Evolutionary conservation across 352 stramenopile species (phyloP).

Genomic region (Phytophthora pisi): DNA sequence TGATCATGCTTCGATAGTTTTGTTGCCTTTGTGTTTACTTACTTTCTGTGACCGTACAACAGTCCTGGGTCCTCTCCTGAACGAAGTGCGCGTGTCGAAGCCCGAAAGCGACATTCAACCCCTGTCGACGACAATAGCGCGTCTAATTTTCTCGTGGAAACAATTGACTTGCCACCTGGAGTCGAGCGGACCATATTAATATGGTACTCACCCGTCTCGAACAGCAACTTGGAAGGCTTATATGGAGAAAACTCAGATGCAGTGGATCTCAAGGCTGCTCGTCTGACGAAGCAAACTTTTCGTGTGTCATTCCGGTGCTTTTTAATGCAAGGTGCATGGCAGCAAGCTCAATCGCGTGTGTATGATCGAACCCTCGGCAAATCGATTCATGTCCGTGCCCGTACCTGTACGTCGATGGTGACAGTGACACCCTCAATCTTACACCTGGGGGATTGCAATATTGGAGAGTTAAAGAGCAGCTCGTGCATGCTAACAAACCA

Average conservation of each 20-base stretch:
- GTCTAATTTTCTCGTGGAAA: slow-evolving; percentile 91
- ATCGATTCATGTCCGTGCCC: slow-evolving; percentile 83
- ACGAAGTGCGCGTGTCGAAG: slow-evolving; percentile 54
- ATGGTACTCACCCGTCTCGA: slow-evolving; percentile 77
- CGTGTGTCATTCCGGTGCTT: slow-evolving; percentile 89
- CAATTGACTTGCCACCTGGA: slow-evolving; percentile 82
- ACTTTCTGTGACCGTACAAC: slow-evolving; percentile 15
- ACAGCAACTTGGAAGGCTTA: slow-evolving; percentile 44
- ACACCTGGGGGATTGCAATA: slow-evolving; percentile 89
- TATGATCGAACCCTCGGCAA: slow-evolving; percentile 88
- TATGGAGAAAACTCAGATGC: slow-evolving; percentile 55
- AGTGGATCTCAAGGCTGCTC: slow-evolving; percentile 80
- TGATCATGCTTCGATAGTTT: not conserved
- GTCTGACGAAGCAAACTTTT: slow-evolving; percentile 88
- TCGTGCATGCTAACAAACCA: slow-evolving; percentile 90
- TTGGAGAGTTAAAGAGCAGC: slow-evolving; percentile 88
- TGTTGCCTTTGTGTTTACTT: slow-evolving; percentile 2
- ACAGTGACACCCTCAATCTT: slow-evolving; percentile 86
- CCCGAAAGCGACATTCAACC: slow-evolving; percentile 43
- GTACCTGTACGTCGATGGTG: slow-evolving; percentile 89
- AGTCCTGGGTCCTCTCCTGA: slow-evolving; percentile 85
- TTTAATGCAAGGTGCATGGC: slow-evolving; percentile 85
- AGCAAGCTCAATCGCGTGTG: slow-evolving; percentile 83
- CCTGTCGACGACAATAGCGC: slow-evolving; percentile 66
- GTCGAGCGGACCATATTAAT: slow-evolving; percentile 90